Conservation (phyloP, 108 stramenopile genomes). For the Thalassiosira profunda region DNA sequence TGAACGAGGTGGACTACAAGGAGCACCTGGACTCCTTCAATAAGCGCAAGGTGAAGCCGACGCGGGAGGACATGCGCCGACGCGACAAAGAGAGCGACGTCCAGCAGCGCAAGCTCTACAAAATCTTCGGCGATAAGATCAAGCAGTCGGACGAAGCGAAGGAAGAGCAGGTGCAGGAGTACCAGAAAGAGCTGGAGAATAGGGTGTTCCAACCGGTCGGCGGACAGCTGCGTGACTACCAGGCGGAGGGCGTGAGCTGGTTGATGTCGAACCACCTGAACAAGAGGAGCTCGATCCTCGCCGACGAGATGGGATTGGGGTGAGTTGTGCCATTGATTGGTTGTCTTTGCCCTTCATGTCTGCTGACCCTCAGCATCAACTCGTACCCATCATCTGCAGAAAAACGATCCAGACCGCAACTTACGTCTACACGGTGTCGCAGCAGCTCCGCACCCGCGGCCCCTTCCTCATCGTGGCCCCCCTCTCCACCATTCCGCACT, state of each 20-base stretch:
- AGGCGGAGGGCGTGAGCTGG: slow-evolving; percentile 96
- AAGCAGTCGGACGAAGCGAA: slow-evolving; percentile 41
- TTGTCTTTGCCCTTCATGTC: background rate
- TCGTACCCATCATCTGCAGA: slow-evolving; percentile 9
- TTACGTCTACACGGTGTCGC: slow-evolving; percentile 70
- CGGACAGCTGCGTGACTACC: slow-evolving; percentile 91
- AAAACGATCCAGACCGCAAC: slow-evolving; percentile 93
- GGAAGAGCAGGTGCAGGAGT: slow-evolving; percentile 51
- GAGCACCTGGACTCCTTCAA: slow-evolving; percentile 59
- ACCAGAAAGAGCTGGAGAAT: slow-evolving; percentile 57
- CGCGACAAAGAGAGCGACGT: slow-evolving; percentile 30
- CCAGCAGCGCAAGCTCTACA: slow-evolving; percentile 60
- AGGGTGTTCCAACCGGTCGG: slow-evolving; percentile 78
- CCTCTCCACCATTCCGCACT: slow-evolving; percentile 94
- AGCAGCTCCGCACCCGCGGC: slow-evolving; percentile 55
- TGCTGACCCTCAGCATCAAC: background rate
- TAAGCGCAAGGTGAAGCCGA: slow-evolving; percentile 58
- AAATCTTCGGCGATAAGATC: slow-evolving; percentile 71
- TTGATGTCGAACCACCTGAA: slow-evolving; percentile 86
- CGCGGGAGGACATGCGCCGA: slow-evolving; percentile 41
- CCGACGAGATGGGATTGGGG: slow-evolving; percentile 98
- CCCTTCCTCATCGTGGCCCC: slow-evolving; percentile 95
- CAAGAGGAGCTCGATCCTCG: slow-evolving; percentile 84
- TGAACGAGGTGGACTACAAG: slow-evolving; percentile 77
- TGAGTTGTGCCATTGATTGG: slow-evolving; percentile 24